Base-by-base conservation (phyloP, 2,329 filamentous ascomycete species). In the Bipolaris victoriae region DNA sequence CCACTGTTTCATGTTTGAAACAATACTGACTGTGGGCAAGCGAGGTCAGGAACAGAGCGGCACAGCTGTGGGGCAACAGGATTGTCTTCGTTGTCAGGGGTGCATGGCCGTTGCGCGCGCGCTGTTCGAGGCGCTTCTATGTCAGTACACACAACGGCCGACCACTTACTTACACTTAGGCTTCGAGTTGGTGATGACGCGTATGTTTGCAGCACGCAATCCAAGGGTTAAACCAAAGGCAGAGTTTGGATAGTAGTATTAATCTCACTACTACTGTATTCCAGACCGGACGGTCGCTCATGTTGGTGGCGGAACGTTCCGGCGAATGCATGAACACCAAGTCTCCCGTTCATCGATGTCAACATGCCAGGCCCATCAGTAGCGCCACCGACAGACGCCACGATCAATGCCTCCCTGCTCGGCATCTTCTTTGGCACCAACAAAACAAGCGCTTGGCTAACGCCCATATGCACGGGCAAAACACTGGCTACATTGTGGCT, bases 1-100 rank as follows among this genome's bases (percentile, higher is more conserved):
- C 61, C 47, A 11, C 36, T 41, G 65, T 69, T 67, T 68, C 64
- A 66, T 26, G 50, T 62, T 39, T 59, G 62, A 68, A 64, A 68
- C 62, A 45, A 53, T 39, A 45, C 55, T 52, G 53, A 43, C 53
- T 50, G 52, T 41, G 18, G 49, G 52, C 56, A 36, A 36, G 55
- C 55, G 44, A 54, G 46, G 33, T 33, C 36, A 26, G 39, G 26
- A 40, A 49, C 13, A 18, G 29, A 31, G 46, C 46, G 46, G 46
- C 46, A 39, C 35, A 37, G 50, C 29, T 29, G 49, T 54, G 50
- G 55, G 44, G 36, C 39, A 5, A 5, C 11, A 31, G 31, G 36
- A 54, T 31, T 22, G 9, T 24, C 7, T 20, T 20, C 33, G 39
- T 33, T 40, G 55, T 45, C 24, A 45, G 50, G 50, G 45, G 51